Evolutionary conservation across 2,329 filamentous ascomycete genomes (phyloP), one percentile per base, ranked within the genome.

Genomic region (Sarocladium strictum): DNA sequence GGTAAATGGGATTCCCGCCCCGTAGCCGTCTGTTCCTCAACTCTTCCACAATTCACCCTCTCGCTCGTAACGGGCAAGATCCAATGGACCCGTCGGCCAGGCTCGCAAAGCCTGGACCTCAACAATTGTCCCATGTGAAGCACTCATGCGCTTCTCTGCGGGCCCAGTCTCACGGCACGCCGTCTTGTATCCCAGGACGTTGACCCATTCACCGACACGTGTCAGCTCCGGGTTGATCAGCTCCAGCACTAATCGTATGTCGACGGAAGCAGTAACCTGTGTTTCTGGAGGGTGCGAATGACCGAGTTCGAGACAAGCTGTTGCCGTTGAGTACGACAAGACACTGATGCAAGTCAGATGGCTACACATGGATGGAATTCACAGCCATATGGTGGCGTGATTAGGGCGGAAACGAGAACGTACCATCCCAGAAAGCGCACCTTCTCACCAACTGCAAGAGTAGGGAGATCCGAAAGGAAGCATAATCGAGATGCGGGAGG

Each of bases 341-440:
- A 83, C 76, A 64, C 80, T 83, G 60, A 55, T 45, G 32, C 54
- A 33, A 47, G 58, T 68, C 58, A 71, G 64, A 53, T 54, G 9
- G 10, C 11, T 45, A 5, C 40, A 45, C 23, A 21, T 26, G 40
- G 24, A 23, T 15, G 40, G 40, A n/a, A 10, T 38, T 38, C 35
- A 9, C 6, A 19, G 7, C 15, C 27, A 35, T 50, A 50, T 29
- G 15, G 14, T 29, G 45, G 24, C 45, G 9, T n/a, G 24, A 29
- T 29, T 35, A 23, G 29, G 52, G 45, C 14, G 52, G 43, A 53
- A 27, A n/a, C 40, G 43, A 52, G 51, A 41, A 72, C 84, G 73
- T 78, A 96, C 93, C 92, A 97, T 69, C 90, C 92, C 52, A 97
- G 72, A 69, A 97, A 96, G 58, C 93, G 86, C 57, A 97, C 86